Evolutionary conservation across 768 basidiomycete species (phyloP).

Genomic region (Clitopilus passeckerianus): DNA sequence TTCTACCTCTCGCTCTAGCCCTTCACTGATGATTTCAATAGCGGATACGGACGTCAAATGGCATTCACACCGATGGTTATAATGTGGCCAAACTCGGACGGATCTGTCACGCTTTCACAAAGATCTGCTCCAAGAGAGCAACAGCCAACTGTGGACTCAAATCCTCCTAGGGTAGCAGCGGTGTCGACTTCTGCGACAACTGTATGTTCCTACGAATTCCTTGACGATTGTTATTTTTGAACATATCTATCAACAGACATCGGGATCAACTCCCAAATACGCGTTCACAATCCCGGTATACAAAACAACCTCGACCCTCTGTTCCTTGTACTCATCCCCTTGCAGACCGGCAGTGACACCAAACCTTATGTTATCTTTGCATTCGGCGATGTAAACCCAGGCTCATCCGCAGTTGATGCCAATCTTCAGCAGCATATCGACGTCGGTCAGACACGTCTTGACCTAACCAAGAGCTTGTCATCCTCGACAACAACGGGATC

Average conservation of each 20-base stretch:
- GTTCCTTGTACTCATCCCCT: neutral
- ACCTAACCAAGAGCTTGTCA: constrained; percentile 39
- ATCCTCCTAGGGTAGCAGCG: constrained; percentile 48
- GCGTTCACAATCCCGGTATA: constrained; percentile 48
- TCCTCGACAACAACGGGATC: constrained; percentile 16
- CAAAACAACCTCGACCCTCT: constrained; percentile 4
- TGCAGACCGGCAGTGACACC: constrained; percentile 36
- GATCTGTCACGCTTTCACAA: constrained; percentile 62
- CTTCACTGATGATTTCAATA: too few relatives aligned
- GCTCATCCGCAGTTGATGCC: constrained; percentile 38
- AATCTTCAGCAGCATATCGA: constrained; percentile 42
- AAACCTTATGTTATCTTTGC: constrained; percentile 54
- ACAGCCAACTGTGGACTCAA: constrained; percentile 52
- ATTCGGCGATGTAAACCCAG: constrained; percentile 44
- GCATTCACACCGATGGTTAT: constrained; percentile 62
- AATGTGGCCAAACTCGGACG: constrained; percentile 64
- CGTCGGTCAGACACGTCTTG: constrained; percentile 34
- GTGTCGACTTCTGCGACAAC: constrained; percentile 28
- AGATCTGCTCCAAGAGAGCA: constrained; percentile 44
- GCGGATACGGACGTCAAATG: constrained; percentile 59
- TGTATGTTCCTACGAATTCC: constrained; percentile 20
- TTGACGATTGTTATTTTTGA: too few relatives aligned
- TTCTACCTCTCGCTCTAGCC: neutral
- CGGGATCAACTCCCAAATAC: constrained; percentile 37
- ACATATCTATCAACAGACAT: constrained; percentile 23